A percentile compares a stretch with the other conserved stretches of the same genome.
These are phyloP conservation scores for Colletotrichum navitas DNA, from an alignment of 2,329 filamentous ascomycete species.

Conservation along the genomic window DNA sequence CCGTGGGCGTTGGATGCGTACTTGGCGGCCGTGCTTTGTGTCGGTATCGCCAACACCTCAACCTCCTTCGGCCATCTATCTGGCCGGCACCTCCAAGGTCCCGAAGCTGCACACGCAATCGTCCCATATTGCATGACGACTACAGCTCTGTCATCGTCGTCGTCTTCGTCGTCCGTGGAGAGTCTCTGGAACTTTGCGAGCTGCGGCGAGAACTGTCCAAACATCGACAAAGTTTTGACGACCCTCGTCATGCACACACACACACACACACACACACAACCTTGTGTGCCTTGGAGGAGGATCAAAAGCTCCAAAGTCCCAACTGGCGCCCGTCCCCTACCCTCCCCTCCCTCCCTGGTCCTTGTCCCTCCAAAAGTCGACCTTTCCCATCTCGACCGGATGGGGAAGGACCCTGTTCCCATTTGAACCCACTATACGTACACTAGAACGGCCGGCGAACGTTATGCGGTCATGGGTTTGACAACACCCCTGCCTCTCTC, in stretches of 20 bases:
- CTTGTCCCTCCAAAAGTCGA: slow-evolving; percentile 9
- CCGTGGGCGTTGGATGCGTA: slow-evolving; percentile 14
- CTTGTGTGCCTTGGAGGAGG: neutral
- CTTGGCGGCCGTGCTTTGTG: slow-evolving; percentile 3
- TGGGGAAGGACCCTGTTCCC: slow-evolving; percentile 40
- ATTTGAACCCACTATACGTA: slow-evolving; percentile 5
- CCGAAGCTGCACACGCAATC: slow-evolving; percentile 38
- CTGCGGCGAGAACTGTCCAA: slow-evolving; percentile 7
- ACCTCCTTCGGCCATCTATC: neutral
- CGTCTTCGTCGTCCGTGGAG: neutral
- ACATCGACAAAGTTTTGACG: neutral
- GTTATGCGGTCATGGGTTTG: slow-evolving; percentile 37
- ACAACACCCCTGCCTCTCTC: slow-evolving; percentile 32
- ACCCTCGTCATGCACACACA: slow-evolving; percentile 8
- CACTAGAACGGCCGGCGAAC: slow-evolving; percentile 31
- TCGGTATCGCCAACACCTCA: neutral
- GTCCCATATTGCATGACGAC: slow-evolving; percentile 38
- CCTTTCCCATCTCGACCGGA: slow-evolving; percentile 36
- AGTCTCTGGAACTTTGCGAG: neutral
- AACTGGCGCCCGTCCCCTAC: neutral
- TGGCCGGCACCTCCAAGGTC: slow-evolving; percentile 13
- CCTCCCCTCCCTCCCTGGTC: slow-evolving; percentile 11
- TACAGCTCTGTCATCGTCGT: slow-evolving; percentile 7
- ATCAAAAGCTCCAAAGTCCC: slow-evolving; percentile 18
- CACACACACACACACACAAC: neutral